phyloP scores from a whole-genome alignment of 2,329 filamentous ascomycete genomes.

The Trichoderma citrinoviride region DNA sequence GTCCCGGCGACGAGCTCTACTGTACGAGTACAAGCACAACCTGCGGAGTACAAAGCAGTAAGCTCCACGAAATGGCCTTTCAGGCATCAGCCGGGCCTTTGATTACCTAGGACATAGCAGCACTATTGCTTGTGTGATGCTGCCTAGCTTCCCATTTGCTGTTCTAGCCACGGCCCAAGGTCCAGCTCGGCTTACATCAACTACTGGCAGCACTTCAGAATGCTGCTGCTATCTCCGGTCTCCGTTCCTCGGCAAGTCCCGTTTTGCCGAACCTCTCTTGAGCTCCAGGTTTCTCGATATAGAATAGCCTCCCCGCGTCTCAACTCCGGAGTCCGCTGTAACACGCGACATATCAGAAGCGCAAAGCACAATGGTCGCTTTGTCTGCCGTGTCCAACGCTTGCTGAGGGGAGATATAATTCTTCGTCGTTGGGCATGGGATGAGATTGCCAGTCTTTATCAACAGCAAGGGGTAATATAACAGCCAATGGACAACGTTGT shows the following conservation, averaged over 20 bases:
- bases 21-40: neutral
- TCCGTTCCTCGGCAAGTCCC: conserved; percentile 5
- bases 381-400: neutral
- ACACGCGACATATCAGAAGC: neutral
- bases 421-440: too few relatives aligned
- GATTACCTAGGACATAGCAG: neutral
- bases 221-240: neutral
- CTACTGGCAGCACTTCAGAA: neutral
- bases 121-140: neutral
- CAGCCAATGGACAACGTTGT: neutral
- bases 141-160: neutral
- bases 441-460: too few relatives aligned
- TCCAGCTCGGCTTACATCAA: neutral
- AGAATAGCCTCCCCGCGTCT: neutral
- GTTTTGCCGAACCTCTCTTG: neutral
- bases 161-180: neutral
- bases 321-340: too few relatives aligned
- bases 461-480: neutral
- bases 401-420: too few relatives aligned
- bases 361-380: neutral
- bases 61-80: neutral
- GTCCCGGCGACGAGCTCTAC: neutral
- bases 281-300: neutral
- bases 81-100: neutral
- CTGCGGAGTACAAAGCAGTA: neutral